phyloP scores from a whole-genome alignment of 2,329 filamentous ascomycete genomes.

The Macroventuria anomochaeta region DNA sequence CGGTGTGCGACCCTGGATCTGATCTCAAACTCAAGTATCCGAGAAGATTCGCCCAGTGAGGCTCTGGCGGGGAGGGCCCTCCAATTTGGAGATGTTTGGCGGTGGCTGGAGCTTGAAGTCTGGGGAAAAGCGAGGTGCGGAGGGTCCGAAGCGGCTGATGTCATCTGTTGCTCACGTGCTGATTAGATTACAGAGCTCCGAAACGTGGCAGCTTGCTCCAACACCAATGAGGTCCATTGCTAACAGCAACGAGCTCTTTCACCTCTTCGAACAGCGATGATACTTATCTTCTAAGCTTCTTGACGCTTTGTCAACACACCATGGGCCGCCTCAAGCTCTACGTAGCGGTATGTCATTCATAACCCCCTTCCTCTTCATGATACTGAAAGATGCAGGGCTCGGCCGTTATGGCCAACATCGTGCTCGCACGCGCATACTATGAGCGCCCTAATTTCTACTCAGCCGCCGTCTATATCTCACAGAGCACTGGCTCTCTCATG shows the following conservation, averaged over 20 bases:
- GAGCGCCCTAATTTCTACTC: slow-evolving; percentile 98
- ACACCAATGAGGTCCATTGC: slow-evolving; percentile 4
- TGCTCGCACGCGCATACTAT: slow-evolving; percentile 88
- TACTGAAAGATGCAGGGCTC: slow-evolving; percentile 61
- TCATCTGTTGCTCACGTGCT: slow-evolving; percentile 16
- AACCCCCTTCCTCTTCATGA: not conserved
- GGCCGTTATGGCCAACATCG: slow-evolving; percentile 79
- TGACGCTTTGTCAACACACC: slow-evolving; percentile 17
- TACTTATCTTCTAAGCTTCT: slow-evolving; percentile 12
- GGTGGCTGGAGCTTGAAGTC: not conserved
- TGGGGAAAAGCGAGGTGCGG: slow-evolving; percentile 6
- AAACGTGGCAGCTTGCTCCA: slow-evolving; percentile 22
- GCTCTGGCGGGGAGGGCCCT: not conserved
- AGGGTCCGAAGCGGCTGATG: slow-evolving; percentile 11
- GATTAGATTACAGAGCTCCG: slow-evolving; percentile 14
- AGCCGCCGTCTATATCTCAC: slow-evolving; percentile 92
- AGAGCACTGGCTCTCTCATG: slow-evolving; percentile 95
- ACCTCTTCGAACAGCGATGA: slow-evolving; percentile 21
- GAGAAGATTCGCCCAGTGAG: not conserved
- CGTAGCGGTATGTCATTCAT: slow-evolving; percentile 36
- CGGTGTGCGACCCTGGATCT: not conserved
- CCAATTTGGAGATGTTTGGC: not conserved
- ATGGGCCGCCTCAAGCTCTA: slow-evolving; percentile 47
- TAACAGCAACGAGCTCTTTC: slow-evolving; percentile 8
- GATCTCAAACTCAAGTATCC: not conserved